Evolutionary conservation across 2,329 filamentous ascomycete genomes (phyloP).

Genomic region (Biscogniauxia marginata): DNA sequence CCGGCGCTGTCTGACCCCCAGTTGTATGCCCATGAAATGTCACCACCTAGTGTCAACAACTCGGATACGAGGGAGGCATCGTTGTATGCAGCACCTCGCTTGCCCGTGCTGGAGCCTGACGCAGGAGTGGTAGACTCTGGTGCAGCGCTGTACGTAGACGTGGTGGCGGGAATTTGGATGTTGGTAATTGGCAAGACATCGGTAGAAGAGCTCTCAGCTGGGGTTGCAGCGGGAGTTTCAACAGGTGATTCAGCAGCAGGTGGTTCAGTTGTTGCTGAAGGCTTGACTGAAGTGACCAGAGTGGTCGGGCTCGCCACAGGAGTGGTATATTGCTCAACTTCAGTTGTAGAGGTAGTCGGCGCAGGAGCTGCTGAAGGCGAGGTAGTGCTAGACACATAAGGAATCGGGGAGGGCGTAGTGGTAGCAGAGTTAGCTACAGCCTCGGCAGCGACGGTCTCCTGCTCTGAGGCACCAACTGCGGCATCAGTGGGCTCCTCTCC

Average conservation of each 20-base stretch:
- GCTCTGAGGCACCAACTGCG: background rate
- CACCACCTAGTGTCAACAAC: conserved; percentile 19
- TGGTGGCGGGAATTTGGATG: background rate
- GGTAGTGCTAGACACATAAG: background rate
- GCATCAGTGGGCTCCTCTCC: conserved; percentile 17
- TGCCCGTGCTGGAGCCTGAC: conserved; percentile 13
- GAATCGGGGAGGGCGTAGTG: conserved; percentile 1
- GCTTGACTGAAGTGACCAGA: conserved; percentile 22
- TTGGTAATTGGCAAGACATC: background rate
- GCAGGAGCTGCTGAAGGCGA: conserved; percentile 9
- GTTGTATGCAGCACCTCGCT: conserved; percentile 36
- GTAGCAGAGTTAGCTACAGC: conserved; percentile 1
- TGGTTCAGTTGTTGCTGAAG: conserved; percentile 7
- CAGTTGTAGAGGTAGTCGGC: conserved; percentile 9
- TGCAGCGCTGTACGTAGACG: conserved; percentile 6
- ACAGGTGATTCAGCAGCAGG: background rate
- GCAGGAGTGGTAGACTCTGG: conserved; percentile 10
- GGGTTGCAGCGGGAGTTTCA: conserved; percentile 5
- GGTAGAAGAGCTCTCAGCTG: conserved; percentile 9
- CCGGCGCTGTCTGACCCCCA: conserved; percentile 31
- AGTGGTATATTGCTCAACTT: background rate
- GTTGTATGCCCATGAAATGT: conserved; percentile 35
- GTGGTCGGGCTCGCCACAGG: conserved; percentile 23
- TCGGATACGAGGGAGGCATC: conserved; percentile 29
- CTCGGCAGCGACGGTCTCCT: background rate